Base-by-base conservation (phyloP, 2,329 filamentous ascomycete species). In the Aspergillus flavus region DNA sequence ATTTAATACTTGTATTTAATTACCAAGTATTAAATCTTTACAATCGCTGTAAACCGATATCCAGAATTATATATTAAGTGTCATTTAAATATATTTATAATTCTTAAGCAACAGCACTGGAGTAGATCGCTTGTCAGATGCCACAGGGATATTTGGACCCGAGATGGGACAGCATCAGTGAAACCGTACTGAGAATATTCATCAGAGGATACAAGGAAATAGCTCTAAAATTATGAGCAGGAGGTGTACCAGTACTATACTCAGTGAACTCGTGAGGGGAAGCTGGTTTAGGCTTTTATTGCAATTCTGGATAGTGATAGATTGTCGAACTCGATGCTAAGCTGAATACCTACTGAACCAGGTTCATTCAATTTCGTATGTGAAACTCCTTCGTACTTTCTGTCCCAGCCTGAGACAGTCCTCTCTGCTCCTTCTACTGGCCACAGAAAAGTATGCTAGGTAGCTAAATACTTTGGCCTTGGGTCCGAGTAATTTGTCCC, bases 311-410 rank as follows among this genome's bases (percentile, higher is more conserved):
- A 50, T 50, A 50, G 23, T 50, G 46, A 50, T 50, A 30, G 19
- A 23, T 54, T 36, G 52, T 36, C 19, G 2, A 54, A 54, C 52
- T 54, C 34, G 9, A 26, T 39, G 30, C 52, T 19, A 54, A 36
- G 9, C 21, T 21, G 30, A 54, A 36, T 23, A 12, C 2, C 54
- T 30, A 56, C 21, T 41, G 32, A 56, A 41, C 54, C 12, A 56
- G 54, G 41, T 23, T 58, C 14, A 58, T 58, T 58, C 56, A 32
- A 58, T 46, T 23, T 58, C 56, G 56, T 58, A 58, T n/a, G 39
- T 46, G 56, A 58, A 58, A 36, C 41, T 58, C 39, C 43, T 46
- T 32, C 56, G 56, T 50, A 58, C 56, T 28, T 58, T 45, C 21
- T 58, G 39, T 46, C 39, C 56, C 56, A 58, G 28, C 16, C 30